Conservation (phyloP, 345 rosid species). For the thale cress (Arabidopsis thaliana) region TAIR10.1 NC_003074.8:22251001-22251500, state of each 20-base stretch:
- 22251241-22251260: not conserved
- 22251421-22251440: not conserved
- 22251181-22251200: no score
- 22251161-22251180: not conserved
- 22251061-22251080: not conserved
- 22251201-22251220: not conserved
- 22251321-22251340: constrained; percentile 2
- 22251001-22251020: constrained; percentile 11
- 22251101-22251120: constrained; percentile 16
- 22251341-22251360: not conserved
- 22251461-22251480: constrained; percentile 72
- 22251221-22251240: not conserved
- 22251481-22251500: constrained; percentile 71
- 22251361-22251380: not conserved
- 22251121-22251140: not conserved
- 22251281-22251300: not conserved
- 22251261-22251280: not conserved
- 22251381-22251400: not conserved
- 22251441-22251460: constrained; percentile 69
- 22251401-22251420: not conserved
- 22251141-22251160: not conserved
- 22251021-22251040: constrained; percentile 1
- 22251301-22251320: not conserved
- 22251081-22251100: constrained; percentile 12
- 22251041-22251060: constrained; percentile 20